Evolutionary conservation across 2,329 filamentous ascomycete species (phyloP), one percentile per base, ranked within the genome.

Genomic region (Cryphonectria parasitica): DNA sequence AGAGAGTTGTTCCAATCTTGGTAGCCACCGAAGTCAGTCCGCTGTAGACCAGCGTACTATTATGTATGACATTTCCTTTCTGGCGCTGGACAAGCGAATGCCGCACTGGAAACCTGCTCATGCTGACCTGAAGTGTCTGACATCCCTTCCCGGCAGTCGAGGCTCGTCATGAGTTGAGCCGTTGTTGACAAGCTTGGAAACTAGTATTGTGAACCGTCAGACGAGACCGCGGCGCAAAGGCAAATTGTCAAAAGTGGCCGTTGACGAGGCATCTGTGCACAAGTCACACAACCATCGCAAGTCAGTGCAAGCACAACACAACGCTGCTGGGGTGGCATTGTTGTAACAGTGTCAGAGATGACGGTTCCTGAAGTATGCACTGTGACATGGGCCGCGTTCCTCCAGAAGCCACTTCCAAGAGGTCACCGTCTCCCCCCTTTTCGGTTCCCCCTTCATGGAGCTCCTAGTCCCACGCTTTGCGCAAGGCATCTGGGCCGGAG

Each of bases 221-320:
- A 69, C 70, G 65, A 60, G 28, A 58, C 43, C 45, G 52, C 68
- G 63, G 64, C 61, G 61, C 65, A 49, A 65, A 65, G 45, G 61
- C 69, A 71, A 66, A 61, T 61, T 61, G 34, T 56, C 69, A 70
- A 61, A 68, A 45, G 52, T 71, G 60, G 49, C 54, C 66, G 54
- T 62, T 68, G 66, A 60, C 67, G 62, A 62, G 56, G 45, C 56
- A 62, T 25, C 39, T 36, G 41, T 19, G 28, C 54, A 58, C 54
- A 58, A 58, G 54, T 58, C 54, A 31, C 19, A 58, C 52, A 65
- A 36, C 66, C 68, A 36, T 34, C 61, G 10, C 62, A 34, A 66
- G 36, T 45, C 58, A 31, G 54, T 19, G 54, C 43, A 68, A 64
- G 62, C 49, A 58, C 49, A 36, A 61, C 34, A 22, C 17, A 54